A percentile compares a stretch with the other conserved stretches of the same genome.
phyloP scores from a whole-genome alignment of 345 rosid species.

The Rhodamnia argentea region DNA sequence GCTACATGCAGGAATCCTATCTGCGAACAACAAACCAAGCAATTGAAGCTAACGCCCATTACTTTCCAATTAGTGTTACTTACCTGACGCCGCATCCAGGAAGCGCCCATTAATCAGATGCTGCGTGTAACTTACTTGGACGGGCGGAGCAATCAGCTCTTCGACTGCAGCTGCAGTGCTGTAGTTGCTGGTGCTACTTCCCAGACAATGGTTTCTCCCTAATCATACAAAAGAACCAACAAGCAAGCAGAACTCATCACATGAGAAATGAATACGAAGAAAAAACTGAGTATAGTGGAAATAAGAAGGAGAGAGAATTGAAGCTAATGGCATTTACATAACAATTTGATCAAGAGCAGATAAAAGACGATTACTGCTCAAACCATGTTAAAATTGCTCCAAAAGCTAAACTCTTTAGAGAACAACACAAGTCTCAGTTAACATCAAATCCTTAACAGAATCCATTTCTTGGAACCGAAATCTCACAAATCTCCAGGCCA shows the following conservation, averaged over 20 bases:
- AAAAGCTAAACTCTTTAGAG: neutral
- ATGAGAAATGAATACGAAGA: neutral
- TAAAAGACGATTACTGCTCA: neutral
- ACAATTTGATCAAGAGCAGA: neutral
- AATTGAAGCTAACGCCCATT: neutral
- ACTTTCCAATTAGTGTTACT: neutral
- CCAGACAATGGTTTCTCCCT: neutral
- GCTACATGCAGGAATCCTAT: neutral
- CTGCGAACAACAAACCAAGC: neutral
- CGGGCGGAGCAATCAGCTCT: slow-evolving; percentile 54
- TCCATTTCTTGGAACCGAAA: neutral
- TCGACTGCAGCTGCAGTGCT: slow-evolving; percentile 58
- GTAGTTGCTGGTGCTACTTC: slow-evolving; percentile 22
- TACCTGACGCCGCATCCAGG: slow-evolving; percentile 88
- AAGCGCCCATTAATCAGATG: slow-evolving; percentile 74
- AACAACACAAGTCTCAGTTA: neutral
- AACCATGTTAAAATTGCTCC: neutral
- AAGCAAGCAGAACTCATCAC: neutral
- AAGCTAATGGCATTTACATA: neutral
- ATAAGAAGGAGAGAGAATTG: neutral
- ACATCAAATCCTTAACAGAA: neutral
- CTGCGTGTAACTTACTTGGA: slow-evolving; percentile 55
- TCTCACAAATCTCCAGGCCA: neutral
- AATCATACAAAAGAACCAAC: neutral
- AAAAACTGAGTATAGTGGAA: neutral